phyloP scores from a whole-genome alignment of 139 green algal genomes.

The Coelastrella sp. region DNA sequence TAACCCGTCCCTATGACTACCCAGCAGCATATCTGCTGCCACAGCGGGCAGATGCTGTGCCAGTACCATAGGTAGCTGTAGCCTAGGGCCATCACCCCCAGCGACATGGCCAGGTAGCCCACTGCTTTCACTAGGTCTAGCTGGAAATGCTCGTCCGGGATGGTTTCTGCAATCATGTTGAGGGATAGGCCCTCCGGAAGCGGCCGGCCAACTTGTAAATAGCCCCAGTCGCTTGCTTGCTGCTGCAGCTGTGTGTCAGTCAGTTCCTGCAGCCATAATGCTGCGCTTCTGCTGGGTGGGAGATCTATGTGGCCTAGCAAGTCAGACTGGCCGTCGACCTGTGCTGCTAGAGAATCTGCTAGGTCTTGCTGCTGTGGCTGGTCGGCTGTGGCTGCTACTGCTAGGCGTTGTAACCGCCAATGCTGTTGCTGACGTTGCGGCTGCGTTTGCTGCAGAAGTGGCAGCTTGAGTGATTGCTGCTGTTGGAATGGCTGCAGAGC shows the following conservation, averaged over 20 bases:
- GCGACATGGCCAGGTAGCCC: conserved; percentile 17
- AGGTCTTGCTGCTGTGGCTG: neutral
- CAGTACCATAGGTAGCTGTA: conserved; percentile 64
- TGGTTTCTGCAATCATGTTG: conserved; percentile 1
- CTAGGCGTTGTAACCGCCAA: neutral
- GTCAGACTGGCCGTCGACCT: neutral
- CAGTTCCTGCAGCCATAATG: neutral
- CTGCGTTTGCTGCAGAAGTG: neutral
- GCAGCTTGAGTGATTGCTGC: neutral
- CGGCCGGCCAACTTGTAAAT: conserved; percentile 35
- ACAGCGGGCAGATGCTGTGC: conserved; percentile 61
- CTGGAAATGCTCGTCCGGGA: conserved; percentile 2
- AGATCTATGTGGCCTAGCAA: neutral
- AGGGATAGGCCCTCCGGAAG: conserved; percentile 45
- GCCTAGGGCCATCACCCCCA: conserved; percentile 56
- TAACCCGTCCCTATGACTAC: conserved; percentile 66
- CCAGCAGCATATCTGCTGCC: conserved; percentile 59
- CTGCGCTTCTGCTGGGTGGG: neutral
- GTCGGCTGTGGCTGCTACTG: neutral
- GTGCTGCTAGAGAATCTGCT: neutral
- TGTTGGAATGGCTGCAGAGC: neutral
- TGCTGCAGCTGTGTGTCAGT: conserved; percentile 21
- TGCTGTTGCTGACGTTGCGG: neutral
- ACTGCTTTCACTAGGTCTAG: conserved; percentile 38
- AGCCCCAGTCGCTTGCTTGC: conserved; percentile 46